These are phyloP conservation scores for Cyclospora cayetanensis DNA, from an alignment of 169 alveolate genomes.

Conservation along the genomic window DNA sequence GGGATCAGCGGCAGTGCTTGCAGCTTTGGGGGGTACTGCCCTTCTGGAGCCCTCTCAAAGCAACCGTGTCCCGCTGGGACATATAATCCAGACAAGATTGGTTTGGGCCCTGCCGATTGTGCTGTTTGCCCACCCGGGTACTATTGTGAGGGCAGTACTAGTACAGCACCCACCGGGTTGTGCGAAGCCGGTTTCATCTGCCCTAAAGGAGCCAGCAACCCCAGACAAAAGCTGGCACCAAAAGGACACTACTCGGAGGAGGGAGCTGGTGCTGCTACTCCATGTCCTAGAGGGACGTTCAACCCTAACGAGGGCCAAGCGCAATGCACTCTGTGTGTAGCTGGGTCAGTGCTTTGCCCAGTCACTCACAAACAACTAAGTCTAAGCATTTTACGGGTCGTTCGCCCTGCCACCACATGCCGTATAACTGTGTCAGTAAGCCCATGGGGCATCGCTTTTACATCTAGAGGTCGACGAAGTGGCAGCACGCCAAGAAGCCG, in stretches of 20 bases:
- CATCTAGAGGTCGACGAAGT: no score
- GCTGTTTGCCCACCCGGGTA: slow-evolving; percentile 58
- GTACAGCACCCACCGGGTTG: slow-evolving; percentile 4
- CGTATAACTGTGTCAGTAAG: no score
- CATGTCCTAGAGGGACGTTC: slow-evolving; percentile 83
- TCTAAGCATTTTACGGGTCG: no score
- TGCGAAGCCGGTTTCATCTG: slow-evolving; percentile 23
- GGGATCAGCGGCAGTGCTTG: slow-evolving; percentile 69
- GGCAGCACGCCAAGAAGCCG: no score
- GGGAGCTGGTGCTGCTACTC: slow-evolving; percentile 66
- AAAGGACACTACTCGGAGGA: slow-evolving; percentile 66
- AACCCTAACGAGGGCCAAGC: slow-evolving; percentile 70
- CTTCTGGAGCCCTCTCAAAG: slow-evolving; percentile 74
- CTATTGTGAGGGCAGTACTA: slow-evolving; percentile 52
- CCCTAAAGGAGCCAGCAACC: slow-evolving; percentile 20
- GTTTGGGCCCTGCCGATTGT: slow-evolving; percentile 14
- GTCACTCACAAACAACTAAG: no score
- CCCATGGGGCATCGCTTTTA: no score
- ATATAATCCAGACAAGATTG: slow-evolving; percentile 18
- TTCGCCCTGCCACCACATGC: no score
- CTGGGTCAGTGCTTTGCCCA: background rate
- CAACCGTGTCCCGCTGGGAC: slow-evolving; percentile 73
- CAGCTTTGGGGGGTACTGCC: slow-evolving; percentile 82
- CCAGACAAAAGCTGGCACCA: background rate
- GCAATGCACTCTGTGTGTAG: background rate